Percentiles rank a stretch among this genome's conserved stretches.
These are phyloP conservation scores for Laburnicola sp. DNA, from an alignment of 2,329 filamentous ascomycete species.

Conservation along the genomic window DNA sequence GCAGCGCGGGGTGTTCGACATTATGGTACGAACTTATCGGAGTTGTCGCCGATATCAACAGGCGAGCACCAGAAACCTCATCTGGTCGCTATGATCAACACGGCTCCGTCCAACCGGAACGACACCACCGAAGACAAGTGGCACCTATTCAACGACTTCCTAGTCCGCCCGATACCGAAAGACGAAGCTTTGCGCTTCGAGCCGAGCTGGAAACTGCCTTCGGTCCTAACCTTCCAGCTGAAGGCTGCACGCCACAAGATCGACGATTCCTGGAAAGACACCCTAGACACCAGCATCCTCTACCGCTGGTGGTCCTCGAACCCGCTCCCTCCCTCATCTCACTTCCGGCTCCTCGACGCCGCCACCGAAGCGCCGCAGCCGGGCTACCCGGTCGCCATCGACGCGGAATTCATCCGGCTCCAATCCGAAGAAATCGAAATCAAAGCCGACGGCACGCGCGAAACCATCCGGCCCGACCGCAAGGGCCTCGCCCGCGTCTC, in stretches of 20 bases:
- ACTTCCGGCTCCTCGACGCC: constrained; percentile 62
- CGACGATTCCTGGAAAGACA: constrained; percentile 82
- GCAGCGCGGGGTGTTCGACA: constrained; percentile 75
- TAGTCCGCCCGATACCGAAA: constrained; percentile 76
- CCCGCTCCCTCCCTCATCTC: constrained; percentile 51
- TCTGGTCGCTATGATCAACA: constrained; percentile 87
- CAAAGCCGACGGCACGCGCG: constrained; percentile 88
- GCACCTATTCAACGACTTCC: constrained; percentile 97
- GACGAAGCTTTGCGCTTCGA: constrained; percentile 90
- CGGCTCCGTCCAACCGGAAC: constrained; percentile 66
- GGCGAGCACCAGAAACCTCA: constrained; percentile 85
- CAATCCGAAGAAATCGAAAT: constrained; percentile 94
- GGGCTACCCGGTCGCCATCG: constrained; percentile 80
- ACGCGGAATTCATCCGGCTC: constrained; percentile 94
- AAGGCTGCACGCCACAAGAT: constrained; percentile 80
- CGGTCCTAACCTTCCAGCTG: constrained; percentile 82
- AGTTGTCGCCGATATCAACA: constrained; percentile 86
- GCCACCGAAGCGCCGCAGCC: constrained; percentile 67
- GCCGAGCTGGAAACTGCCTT: constrained; percentile 88
- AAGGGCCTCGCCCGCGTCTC: constrained; percentile 92
- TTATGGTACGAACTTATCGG: constrained; percentile 90
- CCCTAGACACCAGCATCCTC: constrained; percentile 80
- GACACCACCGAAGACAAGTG: constrained; percentile 67
- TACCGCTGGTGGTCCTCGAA: constrained; percentile 69
- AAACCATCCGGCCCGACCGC: constrained; percentile 87